These are phyloP conservation scores for Cystofilobasidium macerans DNA, from an alignment of 768 basidiomycete genomes.

Conservation along the genomic window DNA sequence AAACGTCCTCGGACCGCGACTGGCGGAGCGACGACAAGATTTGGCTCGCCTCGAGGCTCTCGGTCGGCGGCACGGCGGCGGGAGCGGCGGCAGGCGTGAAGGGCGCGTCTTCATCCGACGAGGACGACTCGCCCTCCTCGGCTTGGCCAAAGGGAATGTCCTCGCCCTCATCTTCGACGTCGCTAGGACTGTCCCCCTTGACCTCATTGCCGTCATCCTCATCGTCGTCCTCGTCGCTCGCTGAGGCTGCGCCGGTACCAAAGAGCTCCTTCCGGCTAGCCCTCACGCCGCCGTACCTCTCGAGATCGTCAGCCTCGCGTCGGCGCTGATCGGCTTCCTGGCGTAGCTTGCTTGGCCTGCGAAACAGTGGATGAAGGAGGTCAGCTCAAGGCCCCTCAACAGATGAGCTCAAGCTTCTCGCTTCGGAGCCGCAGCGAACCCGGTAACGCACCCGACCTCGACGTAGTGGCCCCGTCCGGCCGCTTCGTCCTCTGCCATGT, in stretches of 20 bases:
- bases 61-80: not conserved
- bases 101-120: conserved; percentile 15
- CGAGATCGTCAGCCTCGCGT: conserved; percentile 13
- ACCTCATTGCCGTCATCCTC: too few species aligned
- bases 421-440: not conserved
- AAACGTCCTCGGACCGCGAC: conserved; percentile 19
- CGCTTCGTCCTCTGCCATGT: not conserved
- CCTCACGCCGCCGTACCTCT: conserved; percentile 21
- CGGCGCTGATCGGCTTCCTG: conserved; percentile 8
- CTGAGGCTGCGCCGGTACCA: conserved; percentile 7
- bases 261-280: conserved; percentile 19
- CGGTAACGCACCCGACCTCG: conserved; percentile 19
- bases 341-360: conserved; percentile 8
- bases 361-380: not conserved
- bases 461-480: conserved; percentile 20
- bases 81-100: conserved; percentile 3
- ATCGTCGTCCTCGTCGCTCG: conserved; percentile 10
- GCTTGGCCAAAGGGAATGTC: conserved; percentile 11
- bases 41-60: conserved; percentile 23
- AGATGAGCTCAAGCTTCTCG: too few species aligned
- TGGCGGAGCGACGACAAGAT: conserved; percentile 25
- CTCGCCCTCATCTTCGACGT: conserved; percentile 10
- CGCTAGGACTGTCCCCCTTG: too few species aligned
- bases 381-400: not conserved
- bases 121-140: conserved; percentile 2